Base-by-base conservation (phyloP, 306 rosid genomes). In the Castanopsis chinensis region DNA sequence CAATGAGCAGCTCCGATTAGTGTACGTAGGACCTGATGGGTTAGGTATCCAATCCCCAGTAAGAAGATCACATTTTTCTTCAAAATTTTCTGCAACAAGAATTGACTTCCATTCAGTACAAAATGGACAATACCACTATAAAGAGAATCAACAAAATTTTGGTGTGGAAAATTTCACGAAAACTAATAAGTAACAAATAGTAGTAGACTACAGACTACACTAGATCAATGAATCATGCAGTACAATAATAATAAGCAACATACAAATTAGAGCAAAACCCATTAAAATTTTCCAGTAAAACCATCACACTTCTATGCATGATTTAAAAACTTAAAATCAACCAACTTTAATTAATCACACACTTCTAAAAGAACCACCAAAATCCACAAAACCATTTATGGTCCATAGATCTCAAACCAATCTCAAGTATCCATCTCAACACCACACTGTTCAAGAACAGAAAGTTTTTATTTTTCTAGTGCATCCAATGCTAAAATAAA, bases 31-130 rank as follows among this genome's bases (percentile, higher is more conserved):
- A 43, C 97, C 97, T 2, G 85, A 81, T 1, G 94, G 86, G 17
- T 87, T 86, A 21, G 87, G 94, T 9, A 93, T 77, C 99, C 99
- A 96, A 63, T 93, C 96, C 65, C 99, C 99, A 33, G 21, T 77
- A 68, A 91, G 88, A 76, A 89, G 83, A 88, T 96, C 83, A 72
- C 99, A 96, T 51, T 90, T 87, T 51, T 74, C 99, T 95, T 88
- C 85, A 76, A 63, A 28, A 43, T 3, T 43, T 53, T 71, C 17
- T 53, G 72, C 27, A 30, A 73, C 54, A 69, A 43, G 78, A 23
- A 15, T 54, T 80, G 64, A 76, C 61, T 63, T 51, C 79, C 32
- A 51, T 73, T 43, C 5, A 61, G 54, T 61, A 74, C 65, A 49
- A 60, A 55, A 72, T 82, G 27, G 3, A 58, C 65, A 60, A 21